Base-by-base conservation (phyloP, 192 early-diverging fungal genomes). In the Kappamyces sp. region DNA sequence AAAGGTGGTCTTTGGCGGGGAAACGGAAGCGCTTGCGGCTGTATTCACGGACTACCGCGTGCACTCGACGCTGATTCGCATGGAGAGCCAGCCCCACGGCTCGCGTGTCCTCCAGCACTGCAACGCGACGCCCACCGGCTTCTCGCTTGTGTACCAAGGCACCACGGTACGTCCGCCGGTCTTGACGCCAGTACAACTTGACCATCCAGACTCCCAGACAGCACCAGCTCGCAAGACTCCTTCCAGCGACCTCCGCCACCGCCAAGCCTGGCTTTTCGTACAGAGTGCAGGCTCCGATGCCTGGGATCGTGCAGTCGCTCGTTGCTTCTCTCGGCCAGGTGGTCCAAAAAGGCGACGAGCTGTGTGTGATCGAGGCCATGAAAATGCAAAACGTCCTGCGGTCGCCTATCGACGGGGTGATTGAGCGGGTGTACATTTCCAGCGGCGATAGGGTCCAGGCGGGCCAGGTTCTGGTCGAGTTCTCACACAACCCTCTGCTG, bases 311-410 rank as follows among this genome's bases (percentile, higher is more conserved):
- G 1, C 79, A 94, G 12, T 87, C 83, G 35, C 72, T 98, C 2
- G 76, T 83, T 8, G 91, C 92, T 47, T 85, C 82, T 67, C 85
- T 69, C 3, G 92, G 90, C 12, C 88, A 97, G 60, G 70, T 75
- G 2, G 84, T 96, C 5, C 75, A 80, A 6, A 83, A 93, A 68
- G 94, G 94, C 1, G 74, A 74, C 9, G 92, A 91, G 64, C 66
- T 97, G 34, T 88, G 83, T 0, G 86, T 91, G 0, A 89, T 97
- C 13, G 94, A 97, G 74, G 94, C 94, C 32, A 97, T 97, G 94
- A 93, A 93, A 76, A 97, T 97, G 94, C 92, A 94, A 62, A 97
- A 97, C 58, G 86, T 94, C 5, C 64, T 97, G 50, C 74, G 88
- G 1, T 83, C 92, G 6, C 80, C 90, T 2, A 78, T 83, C 10